phyloP scores from a whole-genome alignment of 768 basidiomycete genomes.

The Ephemerocybe angulata region DNA sequence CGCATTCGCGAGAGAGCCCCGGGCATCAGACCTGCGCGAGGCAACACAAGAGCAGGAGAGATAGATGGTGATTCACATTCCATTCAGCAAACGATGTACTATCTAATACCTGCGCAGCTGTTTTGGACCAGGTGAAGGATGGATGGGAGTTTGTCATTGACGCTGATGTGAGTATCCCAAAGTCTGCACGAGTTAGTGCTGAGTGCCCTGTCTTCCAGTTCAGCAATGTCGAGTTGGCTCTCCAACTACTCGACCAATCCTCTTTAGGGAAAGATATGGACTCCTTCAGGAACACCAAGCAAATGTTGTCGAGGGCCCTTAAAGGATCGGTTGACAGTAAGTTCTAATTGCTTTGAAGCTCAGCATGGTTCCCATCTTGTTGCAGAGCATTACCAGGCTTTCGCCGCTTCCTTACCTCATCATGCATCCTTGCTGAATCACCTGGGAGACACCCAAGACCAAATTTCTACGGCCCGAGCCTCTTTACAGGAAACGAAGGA shows the following conservation, averaged over 20 bases:
- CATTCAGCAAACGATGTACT: neutral
- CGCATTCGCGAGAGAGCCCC: slow-evolving; percentile 67
- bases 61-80: slow-evolving; percentile 62
- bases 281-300: slow-evolving; percentile 74
- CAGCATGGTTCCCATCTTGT: slow-evolving; percentile 7
- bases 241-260: slow-evolving; percentile 79
- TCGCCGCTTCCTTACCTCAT: slow-evolving; percentile 90
- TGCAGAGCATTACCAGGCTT: slow-evolving; percentile 87
- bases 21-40: slow-evolving; percentile 43
- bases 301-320: slow-evolving; percentile 72
- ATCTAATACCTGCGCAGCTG: slow-evolving; percentile 42
- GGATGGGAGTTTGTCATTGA: slow-evolving; percentile 89
- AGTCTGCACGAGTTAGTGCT: slow-evolving; percentile 9
- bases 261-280: slow-evolving; percentile 70
- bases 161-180: slow-evolving; percentile 55
- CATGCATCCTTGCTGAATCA: slow-evolving; percentile 77
- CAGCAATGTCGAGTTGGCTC: slow-evolving; percentile 89
- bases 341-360: slow-evolving; percentile 26
- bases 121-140: slow-evolving; percentile 81
- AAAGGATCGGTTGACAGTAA: slow-evolving; percentile 86
- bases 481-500: slow-evolving; percentile 78
- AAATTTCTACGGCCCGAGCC: slow-evolving; percentile 67
- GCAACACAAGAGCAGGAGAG: slow-evolving; percentile 66
- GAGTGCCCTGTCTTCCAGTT: slow-evolving; percentile 48
- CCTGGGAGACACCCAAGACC: slow-evolving; percentile 67